These are phyloP conservation scores for Hypoxylon sp. DNA, from an alignment of 2,329 filamentous ascomycete genomes.

Conservation along the genomic window DNA sequence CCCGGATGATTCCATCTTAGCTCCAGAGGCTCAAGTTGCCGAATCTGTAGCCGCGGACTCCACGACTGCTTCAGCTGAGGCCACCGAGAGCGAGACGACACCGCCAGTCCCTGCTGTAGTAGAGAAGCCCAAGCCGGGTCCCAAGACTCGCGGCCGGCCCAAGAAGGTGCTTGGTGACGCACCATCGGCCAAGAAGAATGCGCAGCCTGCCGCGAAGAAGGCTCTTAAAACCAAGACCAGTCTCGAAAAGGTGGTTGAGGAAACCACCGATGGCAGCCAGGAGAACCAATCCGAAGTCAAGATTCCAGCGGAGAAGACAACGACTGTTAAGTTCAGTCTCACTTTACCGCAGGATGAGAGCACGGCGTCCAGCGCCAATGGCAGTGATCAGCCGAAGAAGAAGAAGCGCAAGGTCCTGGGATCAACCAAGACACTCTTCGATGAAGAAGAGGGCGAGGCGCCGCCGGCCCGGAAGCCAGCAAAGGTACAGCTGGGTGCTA, in stretches of 20 bases:
- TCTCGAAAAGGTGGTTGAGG: conserved; percentile 48
- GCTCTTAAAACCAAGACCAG: conserved; percentile 52
- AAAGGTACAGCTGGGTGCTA: conserved; percentile 46
- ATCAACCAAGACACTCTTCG: conserved; percentile 75
- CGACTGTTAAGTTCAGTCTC: conserved; percentile 51
- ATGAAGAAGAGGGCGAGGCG: conserved; percentile 70
- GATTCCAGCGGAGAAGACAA: conserved; percentile 44
- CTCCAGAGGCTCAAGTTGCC: conserved; percentile 28
- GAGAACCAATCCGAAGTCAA: conserved; percentile 49
- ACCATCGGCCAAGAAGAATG: conserved; percentile 60
- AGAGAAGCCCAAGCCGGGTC: conserved; percentile 46
- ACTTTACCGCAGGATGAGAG: conserved; percentile 46
- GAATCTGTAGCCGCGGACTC: conserved; percentile 30
- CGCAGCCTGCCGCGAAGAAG: conserved; percentile 49
- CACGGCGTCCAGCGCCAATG: conserved; percentile 38
- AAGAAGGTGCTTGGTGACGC: conserved; percentile 62
- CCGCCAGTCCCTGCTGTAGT: conserved; percentile 39
- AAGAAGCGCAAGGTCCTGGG: conserved; percentile 81
- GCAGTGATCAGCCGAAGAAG: conserved; percentile 61
- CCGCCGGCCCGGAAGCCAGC: conserved; percentile 45
- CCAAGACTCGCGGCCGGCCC: conserved; percentile 60
- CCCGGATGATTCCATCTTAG: conserved; percentile 45
- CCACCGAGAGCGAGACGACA: conserved; percentile 32
- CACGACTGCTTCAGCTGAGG: conserved; percentile 21
- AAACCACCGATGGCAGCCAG: conserved; percentile 48